Evolutionary conservation across 176 grass and related monocot species (phyloP), one percentile per base, ranked within the genome.

Genomic region (Musa troglodytarum): DNA sequence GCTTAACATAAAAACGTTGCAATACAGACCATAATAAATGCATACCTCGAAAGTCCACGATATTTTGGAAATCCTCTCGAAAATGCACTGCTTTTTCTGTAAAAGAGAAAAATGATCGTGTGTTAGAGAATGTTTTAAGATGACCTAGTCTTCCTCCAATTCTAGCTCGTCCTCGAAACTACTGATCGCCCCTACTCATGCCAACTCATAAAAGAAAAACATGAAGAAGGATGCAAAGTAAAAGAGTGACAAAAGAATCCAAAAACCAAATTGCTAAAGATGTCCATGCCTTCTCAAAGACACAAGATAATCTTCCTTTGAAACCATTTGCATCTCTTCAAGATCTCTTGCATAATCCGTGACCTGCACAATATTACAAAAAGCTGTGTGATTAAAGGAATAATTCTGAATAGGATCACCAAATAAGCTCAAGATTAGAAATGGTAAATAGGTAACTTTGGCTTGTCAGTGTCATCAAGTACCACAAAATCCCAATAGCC

Each of bases 61-160:
- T 88, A 99, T 75, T 99, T 99, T 77, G 95, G 90, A 70, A 99
- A 89, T 52, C 95, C 95, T 79, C 91, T 89, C 25, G 91, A 99
- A 63, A 92, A 99, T 68, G 91, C 95, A 69, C 95, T 99, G 84
- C 91, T 99, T 86, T 99, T 99, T 88, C 95, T 99, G 95, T 81
- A 89, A 71, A 54, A 16, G 34, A 43, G 34, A 43, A 43, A 78
- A 68, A 65, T 3, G 79, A 58, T 63, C 73, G 53, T 26, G 2
- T 55, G 17, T 87, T 72, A 90, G 20, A 81, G n/a, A 86, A 81
- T 59, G 85, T 49, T 15, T 12, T 34, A 56, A 54, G 15, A 56
- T 56, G 53, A 22, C 11, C 20, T 56, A 8, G 15, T 50, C 20
- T 56, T 56, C 14, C 25, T 19, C 53, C 72, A 74, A 10, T 26